Conservation (phyloP, 2,329 filamentous ascomycete species). For the Elsinoe perseae region DNA sequence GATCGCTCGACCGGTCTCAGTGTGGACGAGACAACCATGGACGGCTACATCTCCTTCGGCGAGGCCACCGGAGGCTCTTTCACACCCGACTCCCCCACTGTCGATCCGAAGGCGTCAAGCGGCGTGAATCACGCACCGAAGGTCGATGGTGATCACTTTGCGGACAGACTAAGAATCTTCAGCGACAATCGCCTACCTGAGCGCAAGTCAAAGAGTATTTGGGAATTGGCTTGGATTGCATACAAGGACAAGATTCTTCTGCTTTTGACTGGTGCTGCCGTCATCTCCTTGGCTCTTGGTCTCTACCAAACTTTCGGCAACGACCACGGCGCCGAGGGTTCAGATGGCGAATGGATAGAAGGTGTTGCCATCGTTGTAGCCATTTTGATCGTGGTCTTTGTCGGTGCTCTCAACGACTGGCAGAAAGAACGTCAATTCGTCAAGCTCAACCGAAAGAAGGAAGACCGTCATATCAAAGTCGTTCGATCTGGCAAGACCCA, state of each 20-base stretch:
- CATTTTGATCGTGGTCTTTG: conserved; percentile 66
- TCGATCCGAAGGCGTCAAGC: conserved; percentile 25
- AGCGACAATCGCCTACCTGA: conserved; percentile 63
- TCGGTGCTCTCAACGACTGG: conserved; percentile 73
- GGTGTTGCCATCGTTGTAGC: conserved; percentile 72
- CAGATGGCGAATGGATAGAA: conserved; percentile 71
- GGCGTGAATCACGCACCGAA: conserved; percentile 19
- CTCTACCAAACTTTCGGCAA: conserved; percentile 63
- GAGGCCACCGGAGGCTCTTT: conserved; percentile 41
- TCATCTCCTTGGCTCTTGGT: conserved; percentile 66
- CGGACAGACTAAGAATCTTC: conserved; percentile 62
- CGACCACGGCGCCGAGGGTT: conserved; percentile 45
- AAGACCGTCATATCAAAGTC: conserved; percentile 65
- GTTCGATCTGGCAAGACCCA: conserved; percentile 64
- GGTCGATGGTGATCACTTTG: conserved; percentile 35
- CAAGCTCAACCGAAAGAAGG: conserved; percentile 72
- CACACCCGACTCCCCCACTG: background rate
- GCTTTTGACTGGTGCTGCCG: conserved; percentile 60
- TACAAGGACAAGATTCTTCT: conserved; percentile 77
- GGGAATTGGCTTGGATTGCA: conserved; percentile 68
- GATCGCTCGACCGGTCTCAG: conserved; percentile 59
- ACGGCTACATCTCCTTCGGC: conserved; percentile 61
- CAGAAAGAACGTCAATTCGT: conserved; percentile 76
- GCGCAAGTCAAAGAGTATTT: conserved; percentile 61
- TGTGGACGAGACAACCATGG: conserved; percentile 57